Evolutionary conservation across 2,329 filamentous ascomycete species (phyloP).

Genomic region (Pseudocercospora eumusae): DNA sequence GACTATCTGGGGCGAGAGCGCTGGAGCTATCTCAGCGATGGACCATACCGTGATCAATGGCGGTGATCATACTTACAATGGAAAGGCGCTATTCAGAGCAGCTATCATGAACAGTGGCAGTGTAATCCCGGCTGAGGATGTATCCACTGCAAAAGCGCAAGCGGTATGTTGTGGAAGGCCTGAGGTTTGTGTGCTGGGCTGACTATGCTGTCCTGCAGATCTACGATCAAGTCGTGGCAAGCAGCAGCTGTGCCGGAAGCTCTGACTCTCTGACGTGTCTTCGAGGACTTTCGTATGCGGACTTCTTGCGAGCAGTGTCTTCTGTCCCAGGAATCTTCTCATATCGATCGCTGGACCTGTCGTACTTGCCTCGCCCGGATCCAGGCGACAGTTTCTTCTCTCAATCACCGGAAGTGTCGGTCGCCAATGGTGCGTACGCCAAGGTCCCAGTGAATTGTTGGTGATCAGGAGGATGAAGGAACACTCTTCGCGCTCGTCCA

Average conservation of each 20-base stretch:
- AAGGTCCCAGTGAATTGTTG: conserved; percentile 66
- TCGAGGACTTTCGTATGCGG: conserved; percentile 12
- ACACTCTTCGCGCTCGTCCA: conserved; percentile 46
- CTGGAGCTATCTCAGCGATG: conserved; percentile 64
- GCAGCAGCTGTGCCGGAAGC: neutral
- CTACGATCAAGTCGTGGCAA: conserved; percentile 13
- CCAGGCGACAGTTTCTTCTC: conserved; percentile 57
- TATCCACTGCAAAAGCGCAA: conserved; percentile 29
- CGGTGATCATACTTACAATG: conserved; percentile 56
- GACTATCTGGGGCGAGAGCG: conserved; percentile 41
- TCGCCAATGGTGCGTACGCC: conserved; percentile 56
- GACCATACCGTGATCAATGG: conserved; percentile 74
- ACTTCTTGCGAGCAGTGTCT: conserved; percentile 64
- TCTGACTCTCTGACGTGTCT: conserved; percentile 15
- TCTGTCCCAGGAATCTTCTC: conserved; percentile 68
- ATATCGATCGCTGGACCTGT: conserved; percentile 68
- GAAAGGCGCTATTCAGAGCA: conserved; percentile 62
- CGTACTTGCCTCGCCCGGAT: conserved; percentile 73
- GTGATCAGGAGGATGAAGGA: conserved; percentile 78
- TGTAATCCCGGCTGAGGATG: conserved; percentile 28
- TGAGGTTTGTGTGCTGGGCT: neutral
- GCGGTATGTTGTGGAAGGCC: neutral
- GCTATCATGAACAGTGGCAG: conserved; percentile 76
- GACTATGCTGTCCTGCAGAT: neutral
- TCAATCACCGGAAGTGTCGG: conserved; percentile 62